Conservation (phyloP, 2,329 filamentous ascomycete genomes). For the Fusarium oligoseptatum region DNA sequence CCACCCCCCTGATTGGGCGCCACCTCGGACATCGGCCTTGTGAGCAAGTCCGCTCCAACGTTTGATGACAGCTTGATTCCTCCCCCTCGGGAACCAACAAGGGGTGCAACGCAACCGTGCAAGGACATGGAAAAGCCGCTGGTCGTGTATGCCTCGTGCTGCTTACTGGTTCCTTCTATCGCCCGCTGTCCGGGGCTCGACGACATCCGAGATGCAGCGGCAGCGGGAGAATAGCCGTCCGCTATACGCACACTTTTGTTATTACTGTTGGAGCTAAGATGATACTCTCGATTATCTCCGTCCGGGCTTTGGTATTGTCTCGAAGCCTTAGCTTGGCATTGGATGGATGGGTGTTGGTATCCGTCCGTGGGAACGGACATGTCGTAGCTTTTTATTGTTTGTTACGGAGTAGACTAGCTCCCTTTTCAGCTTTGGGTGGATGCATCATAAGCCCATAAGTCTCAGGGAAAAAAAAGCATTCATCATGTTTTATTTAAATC, state of each 20-base stretch:
- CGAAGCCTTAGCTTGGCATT: neutral
- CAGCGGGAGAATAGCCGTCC: slow-evolving; percentile 29
- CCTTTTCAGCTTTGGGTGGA: neutral
- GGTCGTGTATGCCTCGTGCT: slow-evolving; percentile 20
- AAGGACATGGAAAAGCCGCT: slow-evolving; percentile 14
- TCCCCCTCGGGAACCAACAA: slow-evolving; percentile 8
- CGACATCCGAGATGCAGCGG: slow-evolving; percentile 16
- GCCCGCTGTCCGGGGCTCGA: slow-evolving; percentile 4
- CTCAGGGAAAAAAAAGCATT: neutral
- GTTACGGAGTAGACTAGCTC: neutral
- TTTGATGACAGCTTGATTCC: slow-evolving; percentile 19
- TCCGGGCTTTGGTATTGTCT: neutral
- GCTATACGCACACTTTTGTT: neutral
- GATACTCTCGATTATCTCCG: neutral
- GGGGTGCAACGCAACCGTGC: neutral
- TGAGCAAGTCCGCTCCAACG: slow-evolving; percentile 40
- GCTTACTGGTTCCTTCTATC: slow-evolving; percentile 22
- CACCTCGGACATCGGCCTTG: slow-evolving; percentile 50
- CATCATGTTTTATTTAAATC: slow-evolving; percentile 2
- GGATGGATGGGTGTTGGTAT: neutral
- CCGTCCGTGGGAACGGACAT: neutral
- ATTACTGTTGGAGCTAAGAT: neutral
- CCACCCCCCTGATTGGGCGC: slow-evolving; percentile 22
- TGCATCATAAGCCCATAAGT: neutral
- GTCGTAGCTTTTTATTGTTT: slow-evolving; percentile 3